A percentile compares a stretch with the other conserved stretches of the same genome.
These are phyloP conservation scores for Myxozyma neglecta DNA, from an alignment of 805 yeast genomes.

Conservation along the genomic window DNA sequence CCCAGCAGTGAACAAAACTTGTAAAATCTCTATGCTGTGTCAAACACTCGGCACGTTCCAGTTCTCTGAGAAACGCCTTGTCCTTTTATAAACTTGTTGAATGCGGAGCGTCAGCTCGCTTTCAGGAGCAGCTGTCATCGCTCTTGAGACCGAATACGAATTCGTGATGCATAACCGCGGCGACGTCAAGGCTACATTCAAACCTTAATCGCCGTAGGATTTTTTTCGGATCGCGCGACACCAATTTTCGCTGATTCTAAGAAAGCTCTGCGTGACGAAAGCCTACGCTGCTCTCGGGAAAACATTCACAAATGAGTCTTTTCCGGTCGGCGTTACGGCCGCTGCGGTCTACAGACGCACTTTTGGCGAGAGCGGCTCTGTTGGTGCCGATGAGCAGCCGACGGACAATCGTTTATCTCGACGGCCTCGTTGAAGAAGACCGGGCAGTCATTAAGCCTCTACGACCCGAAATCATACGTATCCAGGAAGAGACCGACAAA, in stretches of 20 bases:
- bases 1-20: too few relatives aligned
- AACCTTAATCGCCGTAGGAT: slow-evolving; percentile 2
- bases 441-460: slow-evolving; percentile 6
- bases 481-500: background rate
- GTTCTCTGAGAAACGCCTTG: too few relatives aligned
- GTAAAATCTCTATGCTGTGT: too few relatives aligned
- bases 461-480: background rate
- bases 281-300: background rate
- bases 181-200: background rate
- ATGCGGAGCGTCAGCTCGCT: too few relatives aligned
- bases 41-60: too few relatives aligned
- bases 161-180: background rate
- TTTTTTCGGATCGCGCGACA: slow-evolving; percentile 15
- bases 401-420: slow-evolving; percentile 17
- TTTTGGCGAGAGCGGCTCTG: background rate
- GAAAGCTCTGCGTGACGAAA: background rate
- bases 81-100: too few relatives aligned
- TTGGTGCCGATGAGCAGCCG: background rate
- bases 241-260: slow-evolving; percentile 2
- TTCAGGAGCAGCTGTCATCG: background rate
- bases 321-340: slow-evolving; percentile 9
- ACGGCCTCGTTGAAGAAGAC: slow-evolving; percentile 11
- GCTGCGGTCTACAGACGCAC: background rate
- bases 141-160: background rate
- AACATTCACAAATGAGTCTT: slow-evolving; percentile 3